These are phyloP conservation scores for Curvularia eragrostidis DNA, from an alignment of 2,329 filamentous ascomycete genomes.

Conservation along the genomic window DNA sequence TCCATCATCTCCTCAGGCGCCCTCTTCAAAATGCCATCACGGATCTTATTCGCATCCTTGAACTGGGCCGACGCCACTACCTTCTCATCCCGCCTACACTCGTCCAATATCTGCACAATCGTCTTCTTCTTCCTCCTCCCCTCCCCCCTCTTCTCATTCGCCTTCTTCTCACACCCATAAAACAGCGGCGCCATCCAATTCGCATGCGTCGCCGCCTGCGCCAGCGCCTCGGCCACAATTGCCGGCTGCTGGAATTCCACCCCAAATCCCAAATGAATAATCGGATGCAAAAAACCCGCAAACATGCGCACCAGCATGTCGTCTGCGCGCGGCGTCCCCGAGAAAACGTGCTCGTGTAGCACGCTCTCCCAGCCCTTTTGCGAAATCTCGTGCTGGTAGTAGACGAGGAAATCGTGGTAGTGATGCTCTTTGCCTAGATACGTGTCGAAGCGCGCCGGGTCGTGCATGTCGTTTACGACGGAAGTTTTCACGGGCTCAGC, in stretches of 20 bases:
- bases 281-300: constrained; percentile 74
- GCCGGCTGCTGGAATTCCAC: constrained; percentile 83
- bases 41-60: constrained; percentile 68
- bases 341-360: constrained; percentile 72
- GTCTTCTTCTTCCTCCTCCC: constrained; percentile 33
- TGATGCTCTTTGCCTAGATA: constrained; percentile 69
- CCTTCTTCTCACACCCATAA: constrained; percentile 58
- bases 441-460: constrained; percentile 62
- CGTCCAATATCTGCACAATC: constrained; percentile 67
- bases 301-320: constrained; percentile 74
- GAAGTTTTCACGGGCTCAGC: constrained; percentile 56
- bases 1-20: constrained; percentile 69
- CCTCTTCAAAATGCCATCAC: constrained; percentile 70
- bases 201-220: constrained; percentile 75
- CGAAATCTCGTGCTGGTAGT: constrained; percentile 77
- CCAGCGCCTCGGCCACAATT: constrained; percentile 79
- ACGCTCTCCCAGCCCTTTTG: constrained; percentile 66
- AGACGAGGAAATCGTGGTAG: constrained; percentile 77
- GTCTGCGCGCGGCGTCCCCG: constrained; percentile 68
- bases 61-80: constrained; percentile 61
- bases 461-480: constrained; percentile 63
- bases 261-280: constrained; percentile 86
- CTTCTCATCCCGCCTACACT: constrained; percentile 63
- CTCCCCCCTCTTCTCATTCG: constrained; percentile 37
- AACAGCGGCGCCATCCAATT: constrained; percentile 64